phyloP scores from a whole-genome alignment of 75 land plant genomes.

The Picea sitchensis region DNA sequence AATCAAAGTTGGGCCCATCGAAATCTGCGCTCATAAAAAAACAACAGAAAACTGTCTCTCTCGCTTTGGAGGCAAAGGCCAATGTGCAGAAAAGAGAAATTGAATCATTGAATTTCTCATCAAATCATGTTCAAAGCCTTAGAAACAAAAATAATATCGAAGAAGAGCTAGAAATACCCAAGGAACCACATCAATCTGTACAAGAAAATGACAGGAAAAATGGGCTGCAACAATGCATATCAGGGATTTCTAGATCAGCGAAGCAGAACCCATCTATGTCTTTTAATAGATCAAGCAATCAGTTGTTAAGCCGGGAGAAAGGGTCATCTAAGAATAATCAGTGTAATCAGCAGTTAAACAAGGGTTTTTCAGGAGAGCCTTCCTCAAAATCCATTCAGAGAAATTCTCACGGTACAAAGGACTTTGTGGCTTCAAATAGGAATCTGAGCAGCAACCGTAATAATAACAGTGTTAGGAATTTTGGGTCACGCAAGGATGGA shows the following conservation, averaged over 20 bases:
- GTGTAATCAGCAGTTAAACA: conserved; percentile 25
- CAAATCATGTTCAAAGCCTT: conserved; percentile 2
- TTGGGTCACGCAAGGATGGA: neutral
- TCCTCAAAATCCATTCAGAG: conserved; percentile 19
- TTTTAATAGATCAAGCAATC: conserved; percentile 1
- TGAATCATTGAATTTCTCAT: conserved; percentile 2
- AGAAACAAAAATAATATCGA: conserved; percentile 3
- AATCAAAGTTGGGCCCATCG: conserved; percentile 8
- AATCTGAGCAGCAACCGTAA: neutral
- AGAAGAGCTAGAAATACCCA: neutral
- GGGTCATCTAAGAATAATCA: conserved; percentile 9
- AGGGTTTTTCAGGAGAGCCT: conserved; percentile 18
- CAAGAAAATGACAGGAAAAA: conserved; percentile 19
- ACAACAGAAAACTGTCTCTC: conserved; percentile 54
- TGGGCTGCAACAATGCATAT: conserved; percentile 17
- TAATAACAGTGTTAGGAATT: neutral
- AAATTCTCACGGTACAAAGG: neutral
- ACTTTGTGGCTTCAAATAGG: neutral
- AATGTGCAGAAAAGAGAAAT: conserved; percentile 65
- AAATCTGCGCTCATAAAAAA: conserved; percentile 6
- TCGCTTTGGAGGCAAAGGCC: conserved; percentile 71
- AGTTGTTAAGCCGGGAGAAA: conserved; percentile 16
- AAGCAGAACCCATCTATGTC: conserved; percentile 28
- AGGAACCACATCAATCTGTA: neutral
- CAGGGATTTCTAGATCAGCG: conserved; percentile 26